Base-by-base conservation (phyloP, 2,329 filamentous ascomycete species). In the Dryadomyces sulphureus region DNA sequence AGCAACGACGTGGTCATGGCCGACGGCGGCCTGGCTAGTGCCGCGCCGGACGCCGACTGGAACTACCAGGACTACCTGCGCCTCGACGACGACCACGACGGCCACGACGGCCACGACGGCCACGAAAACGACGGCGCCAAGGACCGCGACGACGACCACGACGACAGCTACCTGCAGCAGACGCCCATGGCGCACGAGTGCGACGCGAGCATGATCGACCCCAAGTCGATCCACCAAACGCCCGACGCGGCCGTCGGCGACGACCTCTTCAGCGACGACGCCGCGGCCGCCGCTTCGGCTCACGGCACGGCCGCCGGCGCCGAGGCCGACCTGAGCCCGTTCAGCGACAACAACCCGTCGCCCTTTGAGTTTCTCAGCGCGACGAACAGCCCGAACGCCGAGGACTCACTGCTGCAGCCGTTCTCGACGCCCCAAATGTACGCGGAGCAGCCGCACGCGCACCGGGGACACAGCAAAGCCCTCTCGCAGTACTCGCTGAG, bases 301-400 rank as follows among this genome's bases (percentile, higher is more conserved):
- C 24, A 11, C 35, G 16, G n/a, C 4, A 24, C n/a, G 7, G 35
- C 24, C 4, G 20, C 21, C 17, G 20, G n/a, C 3, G 48, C 27
- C 8, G 38, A 17, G 7, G 24, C 42, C 17, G 45, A 35, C 4
- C 19, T 49, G 19, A 53, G 50, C 12, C 50, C 52, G 3, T 49
- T 51, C 22, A 52, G 50, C 35, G 42, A 44, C 30, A 47, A 46
- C n/a, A 49, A 42, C 7, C 48, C 45, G 6, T 53, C 52, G 9
- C 47, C 50, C 7, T 32, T 51, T 3, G 71, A 77, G 52, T 79
- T 80, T 55, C 69, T 72, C 16, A 75, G 73, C 53, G 70, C 70
- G 8, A 70, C 73, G 2, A 76, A 69, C 53, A 81, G 74, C 49
- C 74, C 77, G 6, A 68, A 65, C 47, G 63, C 55, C 14, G 48